These are phyloP conservation scores for Exophiala aquamarina DNA, from an alignment of 2,329 filamentous ascomycete species.

Conservation along the genomic window DNA sequence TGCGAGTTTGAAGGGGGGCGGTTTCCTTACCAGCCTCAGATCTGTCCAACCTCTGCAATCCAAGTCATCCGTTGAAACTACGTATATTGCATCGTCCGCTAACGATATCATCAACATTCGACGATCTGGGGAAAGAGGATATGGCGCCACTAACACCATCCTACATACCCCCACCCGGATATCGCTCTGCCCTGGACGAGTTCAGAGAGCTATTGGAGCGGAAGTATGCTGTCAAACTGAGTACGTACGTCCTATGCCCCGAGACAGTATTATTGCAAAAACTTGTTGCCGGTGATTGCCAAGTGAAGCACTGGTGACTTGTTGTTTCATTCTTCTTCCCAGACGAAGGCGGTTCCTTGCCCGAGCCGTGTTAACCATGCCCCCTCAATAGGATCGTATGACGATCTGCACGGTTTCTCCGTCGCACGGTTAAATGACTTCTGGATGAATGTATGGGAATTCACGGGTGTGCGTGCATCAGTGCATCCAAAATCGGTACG, in stretches of 20 bases:
- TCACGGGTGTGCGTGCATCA: constrained; percentile 30
- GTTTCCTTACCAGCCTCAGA: too few species aligned
- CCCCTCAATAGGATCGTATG: constrained; percentile 19
- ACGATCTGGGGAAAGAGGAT: too few species aligned
- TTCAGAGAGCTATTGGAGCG: constrained; percentile 10
- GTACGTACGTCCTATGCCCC: constrained; percentile 28
- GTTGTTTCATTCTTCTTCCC: background rate
- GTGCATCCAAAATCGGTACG: constrained; percentile 16
- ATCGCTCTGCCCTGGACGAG: constrained; percentile 3
- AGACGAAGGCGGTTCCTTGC: too few species aligned
- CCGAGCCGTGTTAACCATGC: too few species aligned
- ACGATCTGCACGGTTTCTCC: constrained; percentile 41
- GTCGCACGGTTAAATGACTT: constrained; percentile 39
- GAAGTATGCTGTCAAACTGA: constrained; percentile 7
- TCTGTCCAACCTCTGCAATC: too few species aligned
- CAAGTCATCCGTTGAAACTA: too few species aligned
- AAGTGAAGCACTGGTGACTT: background rate
- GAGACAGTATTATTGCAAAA: too few species aligned
- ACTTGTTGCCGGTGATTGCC: background rate
- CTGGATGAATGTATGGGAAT: constrained; percentile 41
- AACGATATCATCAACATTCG: too few species aligned
- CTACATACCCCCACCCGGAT: constrained; percentile 2
- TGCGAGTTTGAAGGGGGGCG: too few species aligned
- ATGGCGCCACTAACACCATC: background rate
- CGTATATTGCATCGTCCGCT: too few species aligned